Evolutionary conservation across 2,329 filamentous ascomycete species (phyloP), one percentile per base, ranked within the genome.

Genomic region (Eutypella sp.): DNA sequence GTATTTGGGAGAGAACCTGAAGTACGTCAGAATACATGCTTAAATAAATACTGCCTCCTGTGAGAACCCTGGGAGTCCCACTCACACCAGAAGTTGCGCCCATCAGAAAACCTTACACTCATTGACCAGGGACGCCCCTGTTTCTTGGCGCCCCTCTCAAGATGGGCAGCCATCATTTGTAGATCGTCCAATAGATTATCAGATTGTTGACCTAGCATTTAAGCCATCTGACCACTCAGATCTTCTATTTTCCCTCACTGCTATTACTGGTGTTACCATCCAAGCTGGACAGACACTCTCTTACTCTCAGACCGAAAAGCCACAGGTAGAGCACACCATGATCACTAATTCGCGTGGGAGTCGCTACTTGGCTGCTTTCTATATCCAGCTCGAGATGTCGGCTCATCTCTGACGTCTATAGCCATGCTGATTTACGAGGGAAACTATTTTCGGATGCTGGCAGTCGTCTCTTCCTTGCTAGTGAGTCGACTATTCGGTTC

Each of bases 131-230:
- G 34, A 11, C 13, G 15, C 36, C 15, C 19, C 23, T 5, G 15
- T 22, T 10, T 39, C 36, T 39, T 39, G 36, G 36, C 36, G 10
- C 18, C 11, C 20, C 16, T n/a, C 18, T 22, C 18, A 16, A 15
- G 18, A 11, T 38, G 36, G 19, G 18, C 36, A 22, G 19, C 36
- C 18, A 7, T 22, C 36, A 39, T 18, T 39, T 24, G 20, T 20
- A 39, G 36, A 39, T 39, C 36, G 36, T 16, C 36, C 36, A 39
- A 39, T 39, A 39, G 20, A 39, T 39, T n/a, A 19, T 22, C 23
- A 39, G 20, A 39, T 39, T n/a, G 19, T 22, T 39, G 36, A 39
- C 11, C 36, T 16, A 24, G n/a, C n/a, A 22, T 24, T 20, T 20
- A 22, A 9, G 9, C 15, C 2, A 1, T 7, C 36, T n/a, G 19